Evolutionary conservation across 2,329 filamentous ascomycete species (phyloP).

Genomic region (Colletotrichum trifolii): DNA sequence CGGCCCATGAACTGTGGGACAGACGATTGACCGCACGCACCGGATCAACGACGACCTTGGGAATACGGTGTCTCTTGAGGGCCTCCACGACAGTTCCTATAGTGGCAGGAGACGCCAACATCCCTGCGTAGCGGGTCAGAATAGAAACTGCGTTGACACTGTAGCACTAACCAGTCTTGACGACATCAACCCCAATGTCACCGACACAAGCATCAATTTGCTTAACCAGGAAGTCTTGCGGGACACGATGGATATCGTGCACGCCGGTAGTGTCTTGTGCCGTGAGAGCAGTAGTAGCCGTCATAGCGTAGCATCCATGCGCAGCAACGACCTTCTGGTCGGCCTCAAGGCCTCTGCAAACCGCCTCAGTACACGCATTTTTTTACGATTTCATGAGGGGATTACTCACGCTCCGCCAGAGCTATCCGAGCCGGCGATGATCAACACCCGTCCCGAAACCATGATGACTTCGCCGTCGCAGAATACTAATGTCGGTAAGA

Average conservation of each 20-base stretch:
- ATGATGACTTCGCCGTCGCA: conserved; percentile 41
- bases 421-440: conserved; percentile 90
- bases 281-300: conserved; percentile 93
- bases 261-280: conserved; percentile 94
- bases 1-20: neutral
- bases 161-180: conserved; percentile 80
- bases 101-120: conserved; percentile 80
- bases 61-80: conserved; percentile 67
- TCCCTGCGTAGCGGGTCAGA: conserved; percentile 64
- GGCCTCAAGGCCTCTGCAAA: conserved; percentile 84
- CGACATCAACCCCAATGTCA: conserved; percentile 88
- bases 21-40: neutral
- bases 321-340: conserved; percentile 95
- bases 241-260: conserved; percentile 81
- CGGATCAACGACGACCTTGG: conserved; percentile 77
- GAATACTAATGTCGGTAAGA: neutral
- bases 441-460: conserved; percentile 69
- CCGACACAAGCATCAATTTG: conserved; percentile 87
- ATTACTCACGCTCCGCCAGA: conserved; percentile 81
- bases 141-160: conserved; percentile 18
- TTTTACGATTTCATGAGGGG: neutral
- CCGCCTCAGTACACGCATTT: neutral
- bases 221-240: conserved; percentile 81
- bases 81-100: conserved; percentile 75
- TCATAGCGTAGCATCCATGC: conserved; percentile 96